Evolutionary conservation across 257 asterid genomes (phyloP), one percentile per base, ranked within the genome.

Genomic region (Catharanthus roseus): DNA sequence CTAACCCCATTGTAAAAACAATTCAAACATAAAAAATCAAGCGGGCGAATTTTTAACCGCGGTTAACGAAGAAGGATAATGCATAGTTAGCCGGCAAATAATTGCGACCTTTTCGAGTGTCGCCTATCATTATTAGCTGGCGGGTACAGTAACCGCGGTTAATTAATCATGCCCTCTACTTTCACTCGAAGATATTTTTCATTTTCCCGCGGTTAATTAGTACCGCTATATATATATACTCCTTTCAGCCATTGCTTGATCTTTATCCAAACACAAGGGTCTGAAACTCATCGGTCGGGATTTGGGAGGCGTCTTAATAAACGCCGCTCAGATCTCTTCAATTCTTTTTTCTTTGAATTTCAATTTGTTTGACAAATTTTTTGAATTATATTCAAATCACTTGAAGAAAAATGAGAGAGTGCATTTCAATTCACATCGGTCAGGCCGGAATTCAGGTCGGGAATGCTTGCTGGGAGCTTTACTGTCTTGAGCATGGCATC

Each of bases 381-480:
- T 33, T 23, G 0, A 9, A 56, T 72, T 36, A 0, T n/a, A 57
- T 1, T 13, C 34, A 67, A 16, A 64, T 9, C 9, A 21, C 10
- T 28, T 11, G 38, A 41, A 31, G 7, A 11, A 68, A 21, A 65
- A 78, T 68, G 75, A 72, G 82, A 74, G 82, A 70, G 70, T 78
- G 82, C 79, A 78, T 78, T 63, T 74, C 82, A n/a, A 61, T 68
- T 44, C 72, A 68, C 63, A 68, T 68, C 42, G 64, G 72, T 50
- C 72, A 68, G 72, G 72, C 72, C 73, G 82, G 85, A 18, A 74
- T 81, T 42, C 85, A 81, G 73, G 85, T 81, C 71, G 82, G 85
- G 34, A 81, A 81, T 70, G 72, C 82, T 10, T 81, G 85, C 80
- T 81, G 85, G 85, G 85, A 81, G n/a, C n/a, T n/a, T n/a, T n/a